Evolutionary conservation across 2,329 filamentous ascomycete species (phyloP).

Genomic region (Nemania bipapillata): DNA sequence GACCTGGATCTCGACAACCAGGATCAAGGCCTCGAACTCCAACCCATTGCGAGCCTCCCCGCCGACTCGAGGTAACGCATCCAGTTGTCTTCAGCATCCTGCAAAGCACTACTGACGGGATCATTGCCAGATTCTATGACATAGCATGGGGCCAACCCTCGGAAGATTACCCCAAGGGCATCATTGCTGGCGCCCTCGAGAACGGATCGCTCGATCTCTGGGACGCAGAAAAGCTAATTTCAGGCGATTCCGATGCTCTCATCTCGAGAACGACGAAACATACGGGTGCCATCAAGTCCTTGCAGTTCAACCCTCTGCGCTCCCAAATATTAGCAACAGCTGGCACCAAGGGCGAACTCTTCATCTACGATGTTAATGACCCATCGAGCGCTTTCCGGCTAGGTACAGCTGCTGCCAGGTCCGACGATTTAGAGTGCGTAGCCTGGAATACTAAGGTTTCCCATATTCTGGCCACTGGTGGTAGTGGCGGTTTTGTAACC

Average conservation of each 20-base stretch:
- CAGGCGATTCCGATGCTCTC: conserved; percentile 74
- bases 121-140: conserved; percentile 82
- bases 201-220: conserved; percentile 93
- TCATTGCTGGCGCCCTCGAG: conserved; percentile 94
- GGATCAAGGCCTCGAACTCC: conserved; percentile 81
- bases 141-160: conserved; percentile 91
- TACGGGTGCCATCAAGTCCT: conserved; percentile 87
- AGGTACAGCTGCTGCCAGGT: conserved; percentile 85
- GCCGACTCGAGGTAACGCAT: conserved; percentile 85
- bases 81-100: not conserved
- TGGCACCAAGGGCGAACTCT: conserved; percentile 94
- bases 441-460: conserved; percentile 99
- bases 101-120: conserved; percentile 38
- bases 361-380: conserved; percentile 94
- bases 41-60: conserved; percentile 82
- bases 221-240: conserved; percentile 79
- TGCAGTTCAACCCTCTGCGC: conserved; percentile 96
- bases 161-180: conserved; percentile 80
- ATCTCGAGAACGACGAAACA: conserved; percentile 91
- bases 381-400: conserved; percentile 86
- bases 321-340: conserved; percentile 91
- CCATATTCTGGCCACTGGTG: conserved; percentile 94
- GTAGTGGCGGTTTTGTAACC: conserved; percentile 91
- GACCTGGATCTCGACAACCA: conserved; percentile 84
- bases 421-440: conserved; percentile 93